A percentile compares a stretch with the other conserved stretches of the same genome.
These are phyloP conservation scores for Apophysomyces sp. DNA, from an alignment of 371 early-diverging fungal genomes.

Conservation along the genomic window DNA sequence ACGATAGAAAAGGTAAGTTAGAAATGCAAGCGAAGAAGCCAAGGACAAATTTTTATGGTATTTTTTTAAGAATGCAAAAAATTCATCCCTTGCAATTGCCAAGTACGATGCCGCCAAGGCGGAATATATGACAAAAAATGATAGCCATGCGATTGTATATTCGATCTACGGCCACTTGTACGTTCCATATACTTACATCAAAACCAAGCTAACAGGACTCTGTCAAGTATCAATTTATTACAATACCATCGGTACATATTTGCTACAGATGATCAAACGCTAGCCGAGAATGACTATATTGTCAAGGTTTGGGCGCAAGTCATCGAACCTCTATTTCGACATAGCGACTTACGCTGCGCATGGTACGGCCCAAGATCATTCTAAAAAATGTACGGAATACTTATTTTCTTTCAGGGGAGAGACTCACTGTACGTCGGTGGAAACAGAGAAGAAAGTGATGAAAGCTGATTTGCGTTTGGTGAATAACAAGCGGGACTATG, in stretches of 20 bases:
- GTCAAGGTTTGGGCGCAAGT: background rate
- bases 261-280: background rate
- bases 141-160: too few species aligned
- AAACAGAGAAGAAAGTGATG: background rate
- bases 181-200: too few species aligned
- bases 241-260: background rate
- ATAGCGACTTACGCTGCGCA: background rate
- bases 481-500: background rate
- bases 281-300: background rate
- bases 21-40: too few species aligned
- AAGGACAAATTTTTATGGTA: too few species aligned
- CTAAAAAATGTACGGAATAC: too few species aligned
- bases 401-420: too few species aligned
- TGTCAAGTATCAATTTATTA: background rate
- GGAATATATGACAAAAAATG: background rate
- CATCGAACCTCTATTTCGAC: background rate
- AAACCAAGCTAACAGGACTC: too few species aligned
- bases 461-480: background rate
- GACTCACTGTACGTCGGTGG: background rate
- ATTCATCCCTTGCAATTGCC: too few species aligned
- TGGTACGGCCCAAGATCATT: background rate
- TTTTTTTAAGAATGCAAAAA: too few species aligned
- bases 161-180: too few species aligned
- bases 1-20: background rate
- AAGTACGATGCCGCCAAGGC: conserved; percentile 9